Evolutionary conservation across 495 filamentous ascomycete genomes (phyloP), one percentile per base, ranked within the genome.

Genomic region (Xylaria venustula): DNA sequence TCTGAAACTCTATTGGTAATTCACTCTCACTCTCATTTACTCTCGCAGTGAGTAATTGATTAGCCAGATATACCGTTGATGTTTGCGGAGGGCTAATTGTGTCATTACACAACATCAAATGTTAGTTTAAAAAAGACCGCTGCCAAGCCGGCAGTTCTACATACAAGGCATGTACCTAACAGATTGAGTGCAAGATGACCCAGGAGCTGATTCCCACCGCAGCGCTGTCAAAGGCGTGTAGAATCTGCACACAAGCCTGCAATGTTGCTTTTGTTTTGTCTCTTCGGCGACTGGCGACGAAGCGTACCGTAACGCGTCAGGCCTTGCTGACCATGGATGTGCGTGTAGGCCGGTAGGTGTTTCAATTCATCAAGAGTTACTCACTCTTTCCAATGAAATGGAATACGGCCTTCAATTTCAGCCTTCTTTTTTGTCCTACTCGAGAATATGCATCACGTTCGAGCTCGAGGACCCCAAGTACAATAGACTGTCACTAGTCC

Each of bases 81-180:
- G n/a, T n/a, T n/a, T n/a, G n/a, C n/a, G n/a, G n/a, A n/a, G n/a
- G n/a, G n/a, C n/a, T n/a, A n/a, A n/a, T n/a, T n/a, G n/a, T n/a
- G n/a, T n/a, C n/a, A n/a, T n/a, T n/a, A n/a, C n/a, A n/a, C n/a
- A n/a, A n/a, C n/a, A n/a, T n/a, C n/a, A n/a, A n/a, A n/a, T n/a
- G n/a, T n/a, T n/a, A n/a, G n/a, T n/a, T n/a, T n/a, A n/a, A n/a
- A n/a, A n/a, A n/a, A n/a, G n/a, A 56, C 17, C 53, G 25, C 28
- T 40, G 53, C 54, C 54, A 58, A 58, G 54, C 42, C 54, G 54
- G 54, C 54, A 58, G 54, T 58, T 58, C 45, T 17, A 56, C 53
- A 56, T 45, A 46, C 40, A 56, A 46, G 53, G 25, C 53, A 20
- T 58, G 41, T 48, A 34, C 42, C 42, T 48, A 46, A 36, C 42